These are phyloP conservation scores for Populus trichocarpa DNA, from an alignment of 441 rosid genomes.

Conservation along the genomic window DNA sequence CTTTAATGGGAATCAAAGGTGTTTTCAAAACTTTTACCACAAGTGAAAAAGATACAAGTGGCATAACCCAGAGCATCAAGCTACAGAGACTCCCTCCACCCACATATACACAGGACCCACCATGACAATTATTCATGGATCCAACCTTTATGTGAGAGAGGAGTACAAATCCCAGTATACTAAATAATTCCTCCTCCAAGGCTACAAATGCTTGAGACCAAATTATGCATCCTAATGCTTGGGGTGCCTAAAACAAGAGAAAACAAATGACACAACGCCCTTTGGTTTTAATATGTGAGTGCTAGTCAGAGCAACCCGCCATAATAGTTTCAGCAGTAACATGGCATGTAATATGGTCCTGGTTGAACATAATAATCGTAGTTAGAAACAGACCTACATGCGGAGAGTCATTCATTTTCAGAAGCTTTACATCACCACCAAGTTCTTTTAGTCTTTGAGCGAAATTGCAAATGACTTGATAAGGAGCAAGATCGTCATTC, in stretches of 20 bases:
- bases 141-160: too few relatives aligned
- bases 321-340: not conserved
- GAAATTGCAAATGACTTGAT: slow-evolving; percentile 64
- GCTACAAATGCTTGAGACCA: not conserved
- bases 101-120: too few relatives aligned
- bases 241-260: not conserved
- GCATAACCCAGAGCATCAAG: not conserved
- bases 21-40: not conserved
- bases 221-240: not conserved
- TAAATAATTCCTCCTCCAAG: not conserved
- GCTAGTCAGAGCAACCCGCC: not conserved
- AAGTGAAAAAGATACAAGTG: not conserved
- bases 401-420: slow-evolving; percentile 77
- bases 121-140: too few relatives aligned
- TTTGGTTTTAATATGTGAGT: not conserved
- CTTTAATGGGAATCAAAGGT: not conserved
- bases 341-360: not conserved
- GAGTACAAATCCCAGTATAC: too few relatives aligned
- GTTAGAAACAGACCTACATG: slow-evolving; percentile 70
- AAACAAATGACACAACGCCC: not conserved
- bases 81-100: too few relatives aligned
- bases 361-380: not conserved
- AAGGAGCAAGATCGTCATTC: slow-evolving; percentile 79
- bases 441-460: slow-evolving; percentile 63
- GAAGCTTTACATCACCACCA: slow-evolving; percentile 75